Conservation (phyloP, 805 yeast species). For the Zygoascus flipseniorum region DNA sequence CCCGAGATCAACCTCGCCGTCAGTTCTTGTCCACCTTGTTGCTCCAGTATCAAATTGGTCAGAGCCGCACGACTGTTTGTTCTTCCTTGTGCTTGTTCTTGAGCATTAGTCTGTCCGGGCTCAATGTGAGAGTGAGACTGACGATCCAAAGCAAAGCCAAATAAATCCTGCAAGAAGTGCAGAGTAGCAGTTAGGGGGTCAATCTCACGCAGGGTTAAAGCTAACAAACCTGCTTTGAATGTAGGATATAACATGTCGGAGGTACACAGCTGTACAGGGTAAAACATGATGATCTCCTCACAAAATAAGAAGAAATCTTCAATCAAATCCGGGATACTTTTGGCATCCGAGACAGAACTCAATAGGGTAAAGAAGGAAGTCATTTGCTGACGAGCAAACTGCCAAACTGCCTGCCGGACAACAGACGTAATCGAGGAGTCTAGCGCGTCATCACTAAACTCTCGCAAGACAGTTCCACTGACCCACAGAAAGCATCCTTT, state of each 20-base stretch:
- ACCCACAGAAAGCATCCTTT: conserved; percentile 87
- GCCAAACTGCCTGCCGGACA: conserved; percentile 56
- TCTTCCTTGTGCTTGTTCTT: conserved; percentile 37
- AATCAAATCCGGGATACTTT: conserved; percentile 53
- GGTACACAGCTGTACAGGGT: conserved; percentile 42
- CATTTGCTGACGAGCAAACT: conserved; percentile 63
- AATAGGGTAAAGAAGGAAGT: conserved; percentile 41
- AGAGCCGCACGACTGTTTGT: conserved; percentile 29
- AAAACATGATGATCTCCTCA: conserved; percentile 68
- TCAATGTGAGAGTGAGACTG: conserved; percentile 59
- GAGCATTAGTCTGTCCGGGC: conserved; percentile 44
- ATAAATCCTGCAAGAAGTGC: conserved; percentile 71
- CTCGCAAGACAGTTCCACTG: conserved; percentile 65
- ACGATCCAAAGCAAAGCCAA: conserved; percentile 73
- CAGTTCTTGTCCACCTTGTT: conserved; percentile 50
- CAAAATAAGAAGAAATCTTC: conserved; percentile 84
- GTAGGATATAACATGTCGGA: conserved; percentile 35
- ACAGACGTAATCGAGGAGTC: conserved; percentile 37
- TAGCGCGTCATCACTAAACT: conserved; percentile 38
- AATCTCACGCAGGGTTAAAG: conserved; percentile 50
- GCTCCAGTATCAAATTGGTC: conserved; percentile 35
- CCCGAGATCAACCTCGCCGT: conserved; percentile 51
- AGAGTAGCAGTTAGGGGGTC: conserved; percentile 65
- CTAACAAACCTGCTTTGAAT: conserved; percentile 50
- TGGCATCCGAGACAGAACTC: conserved; percentile 36